These are phyloP conservation scores for Ascocoryne sarcoides DNA, from an alignment of 2,329 filamentous ascomycete species.

Conservation along the genomic window DNA sequence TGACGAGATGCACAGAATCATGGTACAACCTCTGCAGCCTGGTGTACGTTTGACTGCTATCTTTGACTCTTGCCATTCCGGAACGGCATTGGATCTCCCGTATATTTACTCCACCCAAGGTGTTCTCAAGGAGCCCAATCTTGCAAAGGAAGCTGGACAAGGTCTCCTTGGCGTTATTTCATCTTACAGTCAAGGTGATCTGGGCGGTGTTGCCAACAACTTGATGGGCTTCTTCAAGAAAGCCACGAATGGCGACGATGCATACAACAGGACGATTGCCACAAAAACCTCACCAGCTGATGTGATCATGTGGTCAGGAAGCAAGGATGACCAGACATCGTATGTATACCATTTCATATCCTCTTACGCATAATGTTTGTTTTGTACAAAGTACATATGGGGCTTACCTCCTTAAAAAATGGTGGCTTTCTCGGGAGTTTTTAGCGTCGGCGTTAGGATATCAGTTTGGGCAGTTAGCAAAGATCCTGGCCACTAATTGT, in stretches of 20 bases:
- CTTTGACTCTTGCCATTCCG: conserved; percentile 62
- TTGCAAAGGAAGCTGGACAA: conserved; percentile 59
- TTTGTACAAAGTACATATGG: background rate
- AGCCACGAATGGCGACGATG: conserved; percentile 68
- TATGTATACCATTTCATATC: conserved; percentile 41
- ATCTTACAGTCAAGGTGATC: conserved; percentile 67
- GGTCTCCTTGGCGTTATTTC: conserved; percentile 52
- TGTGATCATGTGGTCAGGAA: conserved; percentile 96
- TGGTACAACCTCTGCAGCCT: conserved; percentile 67
- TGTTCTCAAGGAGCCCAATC: conserved; percentile 58
- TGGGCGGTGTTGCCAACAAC: conserved; percentile 69
- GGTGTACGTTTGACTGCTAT: conserved; percentile 73
- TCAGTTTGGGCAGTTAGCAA: conserved; percentile 12
- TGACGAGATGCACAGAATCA: conserved; percentile 71
- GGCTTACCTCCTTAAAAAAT: conserved; percentile 39
- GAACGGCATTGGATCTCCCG: conserved; percentile 56
- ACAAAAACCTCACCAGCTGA: conserved; percentile 93
- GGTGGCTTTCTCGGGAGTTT: conserved; percentile 38
- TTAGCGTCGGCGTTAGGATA: conserved; percentile 21
- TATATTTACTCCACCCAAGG: conserved; percentile 64
- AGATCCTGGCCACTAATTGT: conserved; percentile 13
- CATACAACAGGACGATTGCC: conserved; percentile 69
- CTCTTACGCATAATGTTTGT: background rate
- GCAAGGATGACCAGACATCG: conserved; percentile 92
- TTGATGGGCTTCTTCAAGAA: conserved; percentile 85